These are phyloP conservation scores for Xylaria sp. DNA, from an alignment of 2,329 filamentous ascomycete genomes.

Conservation along the genomic window DNA sequence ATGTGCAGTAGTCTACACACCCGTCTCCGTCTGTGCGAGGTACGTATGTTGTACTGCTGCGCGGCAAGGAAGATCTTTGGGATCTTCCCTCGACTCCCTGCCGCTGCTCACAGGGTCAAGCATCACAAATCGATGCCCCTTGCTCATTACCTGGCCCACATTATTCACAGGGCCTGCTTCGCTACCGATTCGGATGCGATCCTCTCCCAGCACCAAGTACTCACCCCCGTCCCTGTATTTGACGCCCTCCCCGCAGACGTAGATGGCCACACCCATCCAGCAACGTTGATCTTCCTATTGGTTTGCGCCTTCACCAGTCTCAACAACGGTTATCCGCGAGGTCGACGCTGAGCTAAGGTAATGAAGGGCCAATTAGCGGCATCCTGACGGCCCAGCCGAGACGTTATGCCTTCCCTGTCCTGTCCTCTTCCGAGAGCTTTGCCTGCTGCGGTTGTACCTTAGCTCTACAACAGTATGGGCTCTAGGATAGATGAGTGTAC, in stretches of 20 bases:
- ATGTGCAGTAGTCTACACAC: conserved; percentile 20
- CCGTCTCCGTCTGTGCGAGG: conserved; percentile 27
- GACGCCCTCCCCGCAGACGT: conserved; percentile 37
- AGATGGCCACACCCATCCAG: conserved; percentile 39
- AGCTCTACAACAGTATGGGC: conserved; percentile 17
- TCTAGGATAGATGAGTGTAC: conserved; percentile 9
- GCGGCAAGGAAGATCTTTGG: conserved; percentile 36
- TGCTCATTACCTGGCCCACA: conserved; percentile 34
- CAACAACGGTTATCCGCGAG: conserved; percentile 54
- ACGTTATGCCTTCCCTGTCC: conserved; percentile 41
- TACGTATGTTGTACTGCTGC: conserved; percentile 28
- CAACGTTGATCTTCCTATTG: conserved; percentile 42
- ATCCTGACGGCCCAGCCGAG: conserved; percentile 45
- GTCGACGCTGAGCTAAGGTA: conserved; percentile 49
- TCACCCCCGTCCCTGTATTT: conserved; percentile 17
- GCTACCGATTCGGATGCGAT: conserved; percentile 40
- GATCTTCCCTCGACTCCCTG: conserved; percentile 36
- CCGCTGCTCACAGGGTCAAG: conserved; percentile 31
- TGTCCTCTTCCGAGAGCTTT: conserved; percentile 35
- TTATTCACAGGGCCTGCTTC: conserved; percentile 35
- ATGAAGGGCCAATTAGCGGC: conserved; percentile 47
- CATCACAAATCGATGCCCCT: conserved; percentile 37
- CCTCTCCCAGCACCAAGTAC: conserved; percentile 30
- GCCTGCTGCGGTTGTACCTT: conserved; percentile 34
- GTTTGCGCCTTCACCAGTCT: conserved; percentile 40